These are phyloP conservation scores for Maudiozyma pseudohumilis DNA, from an alignment of 805 yeast species.

Conservation along the genomic window DNA sequence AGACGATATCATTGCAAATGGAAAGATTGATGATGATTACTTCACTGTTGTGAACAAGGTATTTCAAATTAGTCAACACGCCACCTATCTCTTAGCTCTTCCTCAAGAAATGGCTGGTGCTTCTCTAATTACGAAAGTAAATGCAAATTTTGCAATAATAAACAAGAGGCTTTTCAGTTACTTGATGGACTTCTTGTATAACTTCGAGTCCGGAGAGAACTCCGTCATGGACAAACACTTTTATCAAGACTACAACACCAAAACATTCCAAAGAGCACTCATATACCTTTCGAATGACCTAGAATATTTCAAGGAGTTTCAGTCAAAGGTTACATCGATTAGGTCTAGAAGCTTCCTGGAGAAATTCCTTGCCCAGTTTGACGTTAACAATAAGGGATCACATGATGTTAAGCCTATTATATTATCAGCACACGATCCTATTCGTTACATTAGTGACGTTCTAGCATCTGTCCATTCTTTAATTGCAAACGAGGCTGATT, in stretches of 20 bases:
- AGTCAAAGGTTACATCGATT: slow-evolving; percentile 55
- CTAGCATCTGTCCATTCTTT: slow-evolving; percentile 81
- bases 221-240: slow-evolving; percentile 8
- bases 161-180: slow-evolving; percentile 44
- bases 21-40: slow-evolving; percentile 39
- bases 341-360: slow-evolving; percentile 54
- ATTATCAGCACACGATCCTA: slow-evolving; percentile 67
- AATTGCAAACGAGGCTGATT: slow-evolving; percentile 79
- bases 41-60: slow-evolving; percentile 53
- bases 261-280: slow-evolving; percentile 28
- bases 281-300: slow-evolving; percentile 33
- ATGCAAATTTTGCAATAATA: slow-evolving; percentile 41
- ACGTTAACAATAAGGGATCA: slow-evolving; percentile 19
- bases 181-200: slow-evolving; percentile 29
- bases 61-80: slow-evolving; percentile 52
- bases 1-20: slow-evolving; percentile 43
- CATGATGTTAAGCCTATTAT: slow-evolving; percentile 38
- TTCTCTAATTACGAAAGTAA: slow-evolving; percentile 51
- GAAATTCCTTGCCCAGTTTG: slow-evolving; percentile 56
- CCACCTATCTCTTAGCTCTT: slow-evolving; percentile 60
- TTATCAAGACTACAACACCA: slow-evolving; percentile 4
- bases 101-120: slow-evolving; percentile 58
- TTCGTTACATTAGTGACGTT: slow-evolving; percentile 75
- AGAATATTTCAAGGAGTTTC: slow-evolving; percentile 47
- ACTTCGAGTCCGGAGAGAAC: slow-evolving; percentile 17